A percentile compares a stretch with the other conserved stretches of the same genome.
Conservation (phyloP, 2,329 filamentous ascomycete species). For the Aspergillus brasiliensis region DNA sequence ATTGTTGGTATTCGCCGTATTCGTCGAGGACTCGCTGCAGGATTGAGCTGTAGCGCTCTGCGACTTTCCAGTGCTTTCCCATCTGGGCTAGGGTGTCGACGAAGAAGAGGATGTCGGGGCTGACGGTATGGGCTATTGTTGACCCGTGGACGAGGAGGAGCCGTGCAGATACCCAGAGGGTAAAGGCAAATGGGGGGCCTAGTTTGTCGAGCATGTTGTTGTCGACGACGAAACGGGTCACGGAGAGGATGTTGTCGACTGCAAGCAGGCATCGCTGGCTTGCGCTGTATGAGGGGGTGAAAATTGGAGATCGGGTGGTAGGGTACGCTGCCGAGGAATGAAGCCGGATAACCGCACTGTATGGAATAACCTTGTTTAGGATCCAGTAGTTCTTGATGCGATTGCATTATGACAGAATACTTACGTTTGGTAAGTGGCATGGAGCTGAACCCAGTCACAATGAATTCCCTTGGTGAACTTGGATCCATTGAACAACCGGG, state of each 20-base stretch:
- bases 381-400: neutral
- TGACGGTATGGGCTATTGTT: constrained; percentile 81
- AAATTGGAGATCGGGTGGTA: constrained; percentile 83
- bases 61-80: constrained; percentile 83
- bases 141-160: constrained; percentile 86
- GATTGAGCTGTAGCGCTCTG: constrained; percentile 76
- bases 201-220: constrained; percentile 76
- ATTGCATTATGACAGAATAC: constrained; percentile 26
- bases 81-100: constrained; percentile 80
- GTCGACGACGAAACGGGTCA: constrained; percentile 76
- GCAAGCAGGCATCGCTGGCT: constrained; percentile 80
- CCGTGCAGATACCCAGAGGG: constrained; percentile 86
- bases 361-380: constrained; percentile 27
- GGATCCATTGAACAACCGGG: constrained; percentile 69
- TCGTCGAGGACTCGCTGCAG: constrained; percentile 84
- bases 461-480: constrained; percentile 70
- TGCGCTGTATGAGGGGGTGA: constrained; percentile 84
- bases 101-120: constrained; percentile 76
- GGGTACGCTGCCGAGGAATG: constrained; percentile 93
- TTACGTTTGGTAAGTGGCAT: constrained; percentile 83
- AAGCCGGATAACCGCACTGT: constrained; percentile 76
- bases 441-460: constrained; percentile 87
- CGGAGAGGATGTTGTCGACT: constrained; percentile 77
- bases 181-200: constrained; percentile 88
- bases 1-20: constrained; percentile 74